Evolutionary conservation across 2,329 filamentous ascomycete genomes (phyloP), one percentile per base, ranked within the genome.

Genomic region (Colletotrichum sublineola): DNA sequence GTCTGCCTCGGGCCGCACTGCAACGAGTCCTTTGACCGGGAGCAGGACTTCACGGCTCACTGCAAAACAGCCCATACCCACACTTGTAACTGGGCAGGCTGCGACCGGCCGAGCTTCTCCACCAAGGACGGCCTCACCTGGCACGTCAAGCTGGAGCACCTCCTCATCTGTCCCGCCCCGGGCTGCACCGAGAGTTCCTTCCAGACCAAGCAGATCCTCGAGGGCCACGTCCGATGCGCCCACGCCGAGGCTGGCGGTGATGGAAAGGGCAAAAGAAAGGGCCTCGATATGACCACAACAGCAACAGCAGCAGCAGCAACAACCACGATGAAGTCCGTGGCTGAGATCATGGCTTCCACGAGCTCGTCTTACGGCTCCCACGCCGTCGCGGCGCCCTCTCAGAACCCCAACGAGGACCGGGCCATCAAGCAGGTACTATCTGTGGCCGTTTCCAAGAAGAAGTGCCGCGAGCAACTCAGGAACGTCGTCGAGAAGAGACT

Each of bases 121-220:
- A 81, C 82, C 1, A 78, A 78, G 18, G 80, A 81, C 44, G 82
- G 80, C 11, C 79, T 86, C 42, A 78, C 81, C 20, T 82, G 83
- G 77, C 84, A 86, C 69, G 82, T 86, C 50, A 84, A 85, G 67
- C 77, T 77, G 29, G 81, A 85, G 58, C 84, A 86, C 70, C 77
- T 85, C 14, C 78, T 85, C 38, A 75, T 82, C 36, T 86, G 84
- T 40, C 84, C 84, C 0, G 78, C 80, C 1, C 74, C 78, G 0
- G 82, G 80, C 0, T 86, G 84, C 67, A 76, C 78, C 44, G 82
- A 84, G 62, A 76, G 75, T n/a, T 74, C 76, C 0, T 84, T 84
- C 48, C 74, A 76, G n/a, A 81, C 66, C 50, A 75, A 74, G 7
- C 80, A 80, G n/a, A 70, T 81, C 5, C 75, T 86, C 1, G 77